Percentiles rank a stretch among this genome's conserved stretches.
These are phyloP conservation scores for Stephanodiscus triporus DNA, from an alignment of 108 stramenopile genomes.

Conservation along the genomic window DNA sequence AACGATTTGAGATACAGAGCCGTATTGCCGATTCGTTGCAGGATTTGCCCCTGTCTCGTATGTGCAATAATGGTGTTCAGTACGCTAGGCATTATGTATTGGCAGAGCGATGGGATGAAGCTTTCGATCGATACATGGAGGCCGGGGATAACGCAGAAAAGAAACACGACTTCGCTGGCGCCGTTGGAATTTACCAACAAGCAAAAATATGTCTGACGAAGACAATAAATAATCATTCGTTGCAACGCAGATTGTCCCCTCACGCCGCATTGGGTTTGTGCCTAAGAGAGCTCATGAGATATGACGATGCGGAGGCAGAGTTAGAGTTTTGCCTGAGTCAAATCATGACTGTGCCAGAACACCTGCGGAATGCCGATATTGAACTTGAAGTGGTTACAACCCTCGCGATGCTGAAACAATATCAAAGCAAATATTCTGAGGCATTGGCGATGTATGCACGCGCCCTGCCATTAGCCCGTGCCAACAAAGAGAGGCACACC, in stretches of 20 bases:
- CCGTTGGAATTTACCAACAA: conserved; percentile 31
- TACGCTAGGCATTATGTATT: conserved; percentile 34
- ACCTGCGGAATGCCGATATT: conserved; percentile 10
- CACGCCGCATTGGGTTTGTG: conserved; percentile 28
- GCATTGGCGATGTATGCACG: conserved; percentile 40
- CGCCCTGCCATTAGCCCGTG: conserved; percentile 38
- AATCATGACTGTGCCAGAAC: conserved; percentile 23
- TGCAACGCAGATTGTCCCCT: conserved; percentile 19
- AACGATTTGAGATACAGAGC: conserved; percentile 35
- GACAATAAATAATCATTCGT: conserved; percentile 1
- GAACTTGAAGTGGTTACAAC: conserved; percentile 34
- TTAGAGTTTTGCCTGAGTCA: conserved; percentile 28
- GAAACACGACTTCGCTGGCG: conserved; percentile 28
- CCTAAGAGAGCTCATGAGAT: conserved; percentile 34
- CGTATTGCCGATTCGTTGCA: conserved; percentile 23
- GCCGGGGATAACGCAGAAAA: conserved; percentile 36
- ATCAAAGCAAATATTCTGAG: conserved; percentile 42
- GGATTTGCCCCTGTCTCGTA: conserved; percentile 5
- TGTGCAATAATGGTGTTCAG: conserved; percentile 7
- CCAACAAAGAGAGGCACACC: conserved; percentile 18
- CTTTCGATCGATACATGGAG: conserved; percentile 42
- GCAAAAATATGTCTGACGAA: conserved; percentile 26
- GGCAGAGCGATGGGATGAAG: conserved; percentile 33
- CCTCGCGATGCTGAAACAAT: conserved; percentile 38
- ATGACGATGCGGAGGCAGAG: conserved; percentile 39